Evolutionary conservation across 75 land plant species (phyloP), one percentile per base, ranked within the genome.

Genomic region (Chamaecyparis obtusa): DNA sequence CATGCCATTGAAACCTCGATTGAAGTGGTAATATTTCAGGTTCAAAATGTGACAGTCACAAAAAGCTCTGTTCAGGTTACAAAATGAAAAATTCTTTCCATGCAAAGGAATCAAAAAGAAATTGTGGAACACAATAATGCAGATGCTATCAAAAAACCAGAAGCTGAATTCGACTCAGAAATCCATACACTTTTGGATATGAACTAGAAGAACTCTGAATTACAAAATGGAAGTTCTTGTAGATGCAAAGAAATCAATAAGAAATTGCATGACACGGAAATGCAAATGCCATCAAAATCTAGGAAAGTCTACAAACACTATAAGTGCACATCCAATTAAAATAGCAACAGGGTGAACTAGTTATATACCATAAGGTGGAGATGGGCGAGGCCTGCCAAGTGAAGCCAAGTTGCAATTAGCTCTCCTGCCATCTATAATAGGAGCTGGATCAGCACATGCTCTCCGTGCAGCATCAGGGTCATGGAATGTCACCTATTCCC

Each of bases 371-470:
- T 87, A 91, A 35, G 88, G 67, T 1, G 87, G 43, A 69, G 92
- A 76, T 13, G 93, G 93, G 36, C 90, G 90, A 46, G 94, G 91
- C 17, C 96, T 88, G 3, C 94, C 95, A 75, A 92, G 91, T 7
- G 95, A 92, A 83, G 97, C 97, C 87, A 95, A 90, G 83, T 95
- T 95, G 89, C 97, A 95, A 85, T 95, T 95, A 19, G 95, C 95
- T 3, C 93, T 92, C 86, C 97, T 87, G 15, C 97, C 97, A 87
- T 95, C 97, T 85, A 95, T 95, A 8, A 93, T 85, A 6, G 97
- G 97, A 79, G 89, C 85, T 44, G 97, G 93, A 90, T 94, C 92
- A 37, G 76, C 89, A 83, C 95, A 94, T 21, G 97, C 97, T 86
- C 91, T 90, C 84, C 93, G 91, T 35, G 95, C 97, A 69, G 97